Evolutionary conservation across 75 land plant genomes (phyloP).

Genomic region (Cryptomeria japonica): DNA sequence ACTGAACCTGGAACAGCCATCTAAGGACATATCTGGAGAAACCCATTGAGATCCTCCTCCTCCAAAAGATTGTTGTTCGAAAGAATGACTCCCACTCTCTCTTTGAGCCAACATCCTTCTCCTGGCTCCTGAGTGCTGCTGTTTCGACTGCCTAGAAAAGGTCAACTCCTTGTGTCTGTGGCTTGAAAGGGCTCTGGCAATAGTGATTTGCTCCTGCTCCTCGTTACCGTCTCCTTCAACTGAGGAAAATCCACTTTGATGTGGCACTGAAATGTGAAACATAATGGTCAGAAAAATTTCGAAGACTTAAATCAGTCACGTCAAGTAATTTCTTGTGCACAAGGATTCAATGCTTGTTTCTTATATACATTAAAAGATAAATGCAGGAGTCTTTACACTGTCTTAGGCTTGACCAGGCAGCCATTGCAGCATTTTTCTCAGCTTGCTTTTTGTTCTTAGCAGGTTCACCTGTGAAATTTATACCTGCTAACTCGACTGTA

Average conservation of each 20-base stretch:
- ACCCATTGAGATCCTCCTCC: constrained; percentile 14
- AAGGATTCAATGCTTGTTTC: not conserved
- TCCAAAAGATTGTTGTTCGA: not conserved
- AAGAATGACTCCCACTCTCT: constrained; percentile 11
- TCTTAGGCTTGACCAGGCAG: constrained; percentile 82
- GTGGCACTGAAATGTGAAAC: constrained; percentile 37
- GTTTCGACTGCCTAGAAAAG: not conserved
- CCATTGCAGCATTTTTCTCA: constrained; percentile 94
- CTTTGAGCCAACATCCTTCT: constrained; percentile 9
- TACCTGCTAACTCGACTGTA: constrained; percentile 76
- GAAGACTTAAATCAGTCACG: not conserved
- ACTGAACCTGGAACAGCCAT: constrained; percentile 11
- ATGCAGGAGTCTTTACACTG: constrained; percentile 48
- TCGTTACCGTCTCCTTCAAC: constrained; percentile 58
- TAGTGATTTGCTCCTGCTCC: constrained; percentile 76
- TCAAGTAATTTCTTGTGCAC: not conserved
- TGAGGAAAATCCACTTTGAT: constrained; percentile 45
- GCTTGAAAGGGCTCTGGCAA: constrained; percentile 33
- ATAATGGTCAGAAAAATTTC: not conserved
- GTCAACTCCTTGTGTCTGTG: constrained; percentile 8
- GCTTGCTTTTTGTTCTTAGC: constrained; percentile 96
- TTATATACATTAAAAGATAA: not conserved
- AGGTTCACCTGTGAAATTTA: constrained; percentile 79
- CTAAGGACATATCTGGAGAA: constrained; percentile 4
- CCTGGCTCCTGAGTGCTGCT: constrained; percentile 12